These are phyloP conservation scores for Medicago lupulina DNA, from an alignment of 306 rosid genomes.

Conservation along the genomic window DNA sequence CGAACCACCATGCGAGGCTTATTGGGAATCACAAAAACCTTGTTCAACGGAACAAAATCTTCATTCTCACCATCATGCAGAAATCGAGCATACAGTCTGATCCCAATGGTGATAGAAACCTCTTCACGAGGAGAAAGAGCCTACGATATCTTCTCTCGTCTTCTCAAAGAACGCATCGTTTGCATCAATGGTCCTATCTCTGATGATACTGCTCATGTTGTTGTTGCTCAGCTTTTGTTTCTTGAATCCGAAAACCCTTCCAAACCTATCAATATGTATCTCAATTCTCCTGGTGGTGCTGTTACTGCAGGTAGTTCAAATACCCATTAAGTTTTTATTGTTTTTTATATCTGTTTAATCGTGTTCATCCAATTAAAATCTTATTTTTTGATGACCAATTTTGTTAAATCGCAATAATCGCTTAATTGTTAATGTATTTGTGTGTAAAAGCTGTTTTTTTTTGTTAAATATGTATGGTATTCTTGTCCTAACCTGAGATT, in stretches of 20 bases:
- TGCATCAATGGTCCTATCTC: constrained; percentile 94
- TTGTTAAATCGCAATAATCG: too few relatives aligned
- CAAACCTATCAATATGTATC: constrained; percentile 87
- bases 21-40: constrained; percentile 43
- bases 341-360: background rate
- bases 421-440: too few relatives aligned
- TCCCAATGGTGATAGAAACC: constrained; percentile 97
- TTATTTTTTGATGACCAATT: too few relatives aligned
- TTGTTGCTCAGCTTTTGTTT: constrained; percentile 94
- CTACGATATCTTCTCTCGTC: constrained; percentile 96
- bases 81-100: constrained; percentile 59
- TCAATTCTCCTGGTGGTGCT: constrained; percentile 97
- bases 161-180: constrained; percentile 91
- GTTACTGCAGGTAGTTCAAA: constrained; percentile 76
- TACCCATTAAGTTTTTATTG: background rate
- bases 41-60: constrained; percentile 7
- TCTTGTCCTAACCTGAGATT: too few relatives aligned
- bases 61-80: constrained; percentile 36
- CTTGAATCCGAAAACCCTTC: constrained; percentile 97
- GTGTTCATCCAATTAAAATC: background rate
- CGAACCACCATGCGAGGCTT: constrained; percentile 55
- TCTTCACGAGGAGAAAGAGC: constrained; percentile 97
- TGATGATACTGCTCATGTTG: constrained; percentile 96
- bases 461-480: too few relatives aligned
- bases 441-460: too few relatives aligned